Evolutionary conservation across 1,139 yeast species (phyloP).

Genomic region (Torulaspora pretoriensis): DNA sequence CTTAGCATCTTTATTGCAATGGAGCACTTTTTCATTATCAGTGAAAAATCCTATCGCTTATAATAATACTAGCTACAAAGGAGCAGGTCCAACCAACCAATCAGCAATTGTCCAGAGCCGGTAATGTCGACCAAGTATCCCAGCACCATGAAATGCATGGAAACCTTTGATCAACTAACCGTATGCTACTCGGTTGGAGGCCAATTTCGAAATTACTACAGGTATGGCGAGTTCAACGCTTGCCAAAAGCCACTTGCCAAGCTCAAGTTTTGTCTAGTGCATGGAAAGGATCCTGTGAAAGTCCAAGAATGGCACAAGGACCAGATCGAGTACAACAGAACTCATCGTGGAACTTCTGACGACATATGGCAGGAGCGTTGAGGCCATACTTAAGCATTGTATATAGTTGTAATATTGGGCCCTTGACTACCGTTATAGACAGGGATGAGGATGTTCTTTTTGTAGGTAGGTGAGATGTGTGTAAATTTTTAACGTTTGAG

Average conservation of each 20-base stretch:
- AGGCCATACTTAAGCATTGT: neutral
- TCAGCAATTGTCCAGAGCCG: neutral
- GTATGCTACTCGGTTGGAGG: slow-evolving; percentile 90
- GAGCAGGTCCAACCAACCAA: neutral
- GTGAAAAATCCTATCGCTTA: slow-evolving; percentile 1
- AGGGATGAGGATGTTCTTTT: neutral
- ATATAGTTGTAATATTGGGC: neutral
- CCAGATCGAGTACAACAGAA: slow-evolving; percentile 52
- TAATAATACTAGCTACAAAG: neutral
- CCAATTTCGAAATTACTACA: slow-evolving; percentile 72
- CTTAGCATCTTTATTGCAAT: slow-evolving; percentile 1
- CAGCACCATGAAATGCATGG: slow-evolving; percentile 60
- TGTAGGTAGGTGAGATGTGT: neutral
- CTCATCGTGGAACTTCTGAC: slow-evolving; percentile 67
- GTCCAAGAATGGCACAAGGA: slow-evolving; percentile 70
- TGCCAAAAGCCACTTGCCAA: slow-evolving; percentile 70
- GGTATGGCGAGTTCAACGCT: slow-evolving; percentile 71
- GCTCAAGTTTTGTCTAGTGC: slow-evolving; percentile 72
- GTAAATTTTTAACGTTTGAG: neutral
- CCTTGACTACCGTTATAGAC: no score
- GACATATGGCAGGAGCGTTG: slow-evolving; percentile 63
- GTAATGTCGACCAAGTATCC: slow-evolving; percentile 27
- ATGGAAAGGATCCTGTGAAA: slow-evolving; percentile 47
- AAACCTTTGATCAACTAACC: slow-evolving; percentile 81
- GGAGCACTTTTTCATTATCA: slow-evolving; percentile 1